Base-by-base conservation (phyloP, 129 eudicot genomes). In the Arctium minus region DNA sequence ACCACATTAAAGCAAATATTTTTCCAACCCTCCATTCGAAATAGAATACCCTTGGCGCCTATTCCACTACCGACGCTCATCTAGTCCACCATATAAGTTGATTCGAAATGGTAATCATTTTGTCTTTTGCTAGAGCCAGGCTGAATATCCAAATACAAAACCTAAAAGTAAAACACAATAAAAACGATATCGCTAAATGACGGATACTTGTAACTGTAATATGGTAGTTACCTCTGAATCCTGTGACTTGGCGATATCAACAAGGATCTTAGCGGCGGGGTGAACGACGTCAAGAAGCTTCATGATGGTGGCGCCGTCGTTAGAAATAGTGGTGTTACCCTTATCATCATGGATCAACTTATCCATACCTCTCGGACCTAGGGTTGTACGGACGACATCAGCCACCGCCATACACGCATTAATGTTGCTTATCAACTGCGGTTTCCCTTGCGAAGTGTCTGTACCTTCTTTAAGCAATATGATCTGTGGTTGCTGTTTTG, bases 221-320 rank as follows among this genome's bases (percentile, higher is more conserved):
- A 30, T 22, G 7, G 29, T 56, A 46, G 44, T 32, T 81, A 95
- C 98, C 95, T 96, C 99, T 6, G 97, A 96, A 79, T 96, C 99
- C 79, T 96, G 99, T 1, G 99, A 96, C 77, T 91, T 92, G 62
- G 99, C 98, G 38, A 96, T 96, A 76, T 96, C 99, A 22, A 96
- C 99, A 79, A 96, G 99, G 85, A 96, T 96, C 91, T 93, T 96
- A 42, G 99, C 90, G 32, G 96, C 99, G 3, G 99, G 99, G 74
- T 96, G 99, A 65, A 96, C 88, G 67, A 96, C 88, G 74, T 96
- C 99, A 15, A 96, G 98, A 72, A 96, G 92, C 92, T 96, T 96
- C 99, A 96, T 96, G 73, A 96, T 96, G n/a, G 99, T 96, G 37
- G 99, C 99, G 33, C 99, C 99, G 3, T 96, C 99, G 48, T 96